Conservation (phyloP, 768 basidiomycete genomes). For the Sistotremastrum suecicum region DNA sequence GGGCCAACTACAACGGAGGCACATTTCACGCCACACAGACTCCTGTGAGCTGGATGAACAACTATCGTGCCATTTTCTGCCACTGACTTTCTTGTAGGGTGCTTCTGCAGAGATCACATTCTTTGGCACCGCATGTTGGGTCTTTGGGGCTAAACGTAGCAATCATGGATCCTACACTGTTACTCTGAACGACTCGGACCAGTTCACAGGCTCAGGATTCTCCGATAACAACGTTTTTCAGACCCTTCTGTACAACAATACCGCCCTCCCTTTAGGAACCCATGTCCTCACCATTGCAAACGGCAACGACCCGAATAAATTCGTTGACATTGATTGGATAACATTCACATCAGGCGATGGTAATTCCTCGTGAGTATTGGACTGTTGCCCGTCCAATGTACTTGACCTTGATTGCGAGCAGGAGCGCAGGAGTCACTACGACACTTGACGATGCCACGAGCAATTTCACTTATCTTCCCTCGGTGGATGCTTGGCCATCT, state of each 20-base stretch:
- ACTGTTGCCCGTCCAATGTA: not conserved
- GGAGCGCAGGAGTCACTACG: conserved; percentile 15
- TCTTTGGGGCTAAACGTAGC: conserved; percentile 34
- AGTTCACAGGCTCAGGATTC: conserved; percentile 16
- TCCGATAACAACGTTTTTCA: conserved; percentile 20
- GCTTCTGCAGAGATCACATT: conserved; percentile 28
- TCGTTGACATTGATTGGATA: conserved; percentile 35
- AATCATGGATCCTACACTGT: conserved; percentile 34
- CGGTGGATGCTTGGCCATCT: conserved; percentile 20
- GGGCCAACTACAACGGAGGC: no score
- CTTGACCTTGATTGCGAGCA: conserved; percentile 1
- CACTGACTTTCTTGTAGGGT: conserved; percentile 18
- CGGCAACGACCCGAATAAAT: conserved; percentile 6
- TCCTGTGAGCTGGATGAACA: not conserved
- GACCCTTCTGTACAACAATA: conserved; percentile 23
- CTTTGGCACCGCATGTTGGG: conserved; percentile 33
- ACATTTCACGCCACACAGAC: not conserved
- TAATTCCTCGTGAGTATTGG: conserved; percentile 19
- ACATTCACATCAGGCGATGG: conserved; percentile 28
- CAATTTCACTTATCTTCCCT: conserved; percentile 25
- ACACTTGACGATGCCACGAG: conserved; percentile 28
- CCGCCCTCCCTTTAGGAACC: conserved; percentile 17
- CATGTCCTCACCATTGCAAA: conserved; percentile 28
- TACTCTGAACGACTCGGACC: conserved; percentile 23
- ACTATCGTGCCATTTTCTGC: not conserved